phyloP scores from a whole-genome alignment of 1,284 basidiomycete genomes.

The Malassezia brasiliensis region DNA sequence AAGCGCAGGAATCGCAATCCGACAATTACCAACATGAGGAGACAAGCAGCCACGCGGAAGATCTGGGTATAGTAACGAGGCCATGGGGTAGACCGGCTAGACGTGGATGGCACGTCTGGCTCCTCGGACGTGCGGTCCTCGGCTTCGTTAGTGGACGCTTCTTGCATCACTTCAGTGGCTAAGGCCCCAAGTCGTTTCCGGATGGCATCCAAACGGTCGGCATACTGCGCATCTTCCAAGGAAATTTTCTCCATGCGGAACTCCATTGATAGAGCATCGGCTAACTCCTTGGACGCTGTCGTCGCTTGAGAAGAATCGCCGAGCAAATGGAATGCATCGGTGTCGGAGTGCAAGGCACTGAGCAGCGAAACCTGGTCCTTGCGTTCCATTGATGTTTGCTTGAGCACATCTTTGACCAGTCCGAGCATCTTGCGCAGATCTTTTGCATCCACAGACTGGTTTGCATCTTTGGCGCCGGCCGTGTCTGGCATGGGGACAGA shows the following conservation, averaged over 20 bases:
- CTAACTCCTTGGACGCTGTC: neutral
- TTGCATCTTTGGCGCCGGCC: no score
- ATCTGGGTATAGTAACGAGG: no score
- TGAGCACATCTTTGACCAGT: slow-evolving; percentile 2
- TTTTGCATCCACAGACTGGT: neutral
- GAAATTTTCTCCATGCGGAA: slow-evolving; percentile 10
- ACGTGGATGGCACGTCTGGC: no score
- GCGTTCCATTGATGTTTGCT: neutral
- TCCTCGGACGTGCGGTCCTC: no score
- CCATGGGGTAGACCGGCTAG: no score
- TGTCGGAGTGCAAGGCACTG: no score
- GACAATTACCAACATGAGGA: neutral
- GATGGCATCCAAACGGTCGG: slow-evolving; percentile 8
- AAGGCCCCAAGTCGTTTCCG: slow-evolving; percentile 10
- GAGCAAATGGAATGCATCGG: no score
- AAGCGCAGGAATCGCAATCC: neutral
- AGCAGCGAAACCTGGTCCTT: no score
- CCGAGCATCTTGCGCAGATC: slow-evolving; percentile 1
- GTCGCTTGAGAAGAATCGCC: no score
- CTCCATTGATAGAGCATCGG: neutral
- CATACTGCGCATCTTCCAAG: slow-evolving; percentile 14
- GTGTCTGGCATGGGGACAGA: no score
- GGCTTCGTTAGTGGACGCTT: neutral
- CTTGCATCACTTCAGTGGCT: neutral
- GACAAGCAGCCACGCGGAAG: neutral